Evolutionary conservation across 805 yeast species (phyloP).

Genomic region (Yamadazyma phyllophila): DNA sequence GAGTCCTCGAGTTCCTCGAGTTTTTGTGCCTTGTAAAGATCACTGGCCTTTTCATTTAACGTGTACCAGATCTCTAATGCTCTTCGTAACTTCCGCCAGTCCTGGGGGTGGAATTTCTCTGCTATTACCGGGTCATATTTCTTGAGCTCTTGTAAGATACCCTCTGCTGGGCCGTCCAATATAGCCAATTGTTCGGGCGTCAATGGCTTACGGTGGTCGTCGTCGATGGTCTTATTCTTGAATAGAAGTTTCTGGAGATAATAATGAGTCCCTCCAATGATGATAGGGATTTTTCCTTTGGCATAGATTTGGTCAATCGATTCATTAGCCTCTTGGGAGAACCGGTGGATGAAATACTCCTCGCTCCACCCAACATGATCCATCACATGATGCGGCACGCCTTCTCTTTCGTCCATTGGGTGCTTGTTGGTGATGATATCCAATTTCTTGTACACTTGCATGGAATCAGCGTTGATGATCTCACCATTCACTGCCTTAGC

Average conservation of each 20-base stretch:
- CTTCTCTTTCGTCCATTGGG: conserved; percentile 72
- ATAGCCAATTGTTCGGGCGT: conserved; percentile 33
- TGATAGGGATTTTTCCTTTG: conserved; percentile 73
- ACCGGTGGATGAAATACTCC: conserved; percentile 78
- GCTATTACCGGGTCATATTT: conserved; percentile 70
- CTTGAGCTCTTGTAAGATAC: conserved; percentile 47
- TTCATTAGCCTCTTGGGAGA: conserved; percentile 64
- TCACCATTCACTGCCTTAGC: conserved; percentile 82
- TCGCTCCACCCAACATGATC: conserved; percentile 79
- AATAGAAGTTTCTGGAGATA: conserved; percentile 78
- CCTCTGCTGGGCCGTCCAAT: conserved; percentile 55
- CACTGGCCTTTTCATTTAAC: conserved; percentile 69
- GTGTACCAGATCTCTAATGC: conserved; percentile 76
- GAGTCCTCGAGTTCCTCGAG: conserved; percentile 41
- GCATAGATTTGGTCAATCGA: conserved; percentile 63
- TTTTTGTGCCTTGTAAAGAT: conserved; percentile 62
- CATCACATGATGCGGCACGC: conserved; percentile 82
- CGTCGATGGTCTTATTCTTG: conserved; percentile 60
- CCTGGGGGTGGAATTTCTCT: conserved; percentile 88
- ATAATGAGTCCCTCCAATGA: conserved; percentile 96
- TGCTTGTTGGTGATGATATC: conserved; percentile 90
- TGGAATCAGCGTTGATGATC: conserved; percentile 91
- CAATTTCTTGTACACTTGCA: conserved; percentile 82
- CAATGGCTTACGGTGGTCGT: conserved; percentile 27
- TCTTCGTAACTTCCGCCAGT: conserved; percentile 70